These are phyloP conservation scores for Talaromyces sp. DNA, from an alignment of 2,329 filamentous ascomycete species.

Conservation along the genomic window DNA sequence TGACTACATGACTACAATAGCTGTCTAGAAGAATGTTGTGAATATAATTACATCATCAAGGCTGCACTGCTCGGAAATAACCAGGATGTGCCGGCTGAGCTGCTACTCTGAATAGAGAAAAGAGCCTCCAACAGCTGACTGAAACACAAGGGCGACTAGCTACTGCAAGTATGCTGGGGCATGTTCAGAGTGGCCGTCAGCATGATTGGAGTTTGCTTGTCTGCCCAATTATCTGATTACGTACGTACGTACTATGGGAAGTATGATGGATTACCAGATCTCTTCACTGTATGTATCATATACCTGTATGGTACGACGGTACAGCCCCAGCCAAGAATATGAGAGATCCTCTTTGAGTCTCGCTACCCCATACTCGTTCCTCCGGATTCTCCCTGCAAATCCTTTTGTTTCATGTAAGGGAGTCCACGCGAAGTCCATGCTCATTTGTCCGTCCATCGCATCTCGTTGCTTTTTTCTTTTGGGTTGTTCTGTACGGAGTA, in stretches of 20 bases:
- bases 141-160: background rate
- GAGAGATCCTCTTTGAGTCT: conserved; percentile 5
- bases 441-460: conserved; percentile 2
- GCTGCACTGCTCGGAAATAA: background rate
- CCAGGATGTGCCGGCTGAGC: background rate
- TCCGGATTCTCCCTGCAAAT: conserved; percentile 8
- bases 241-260: no score
- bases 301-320: no score
- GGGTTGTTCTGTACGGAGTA: background rate
- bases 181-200: background rate
- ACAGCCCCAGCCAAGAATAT: background rate
- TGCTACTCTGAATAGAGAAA: background rate
- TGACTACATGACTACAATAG: no score
- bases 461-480: conserved; percentile 2
- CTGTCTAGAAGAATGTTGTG: background rate
- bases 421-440: conserved; percentile 12
- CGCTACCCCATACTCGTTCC: conserved; percentile 9
- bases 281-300: no score
- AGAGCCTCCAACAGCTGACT: background rate
- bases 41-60: background rate
- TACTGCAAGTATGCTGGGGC: no score
- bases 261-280: background rate
- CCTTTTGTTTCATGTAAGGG: conserved; percentile 11
- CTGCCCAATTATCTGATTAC: background rate
- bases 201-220: background rate